Conservation (phyloP, 108 stramenopile species). For the Cyclotella atomus region DNA sequence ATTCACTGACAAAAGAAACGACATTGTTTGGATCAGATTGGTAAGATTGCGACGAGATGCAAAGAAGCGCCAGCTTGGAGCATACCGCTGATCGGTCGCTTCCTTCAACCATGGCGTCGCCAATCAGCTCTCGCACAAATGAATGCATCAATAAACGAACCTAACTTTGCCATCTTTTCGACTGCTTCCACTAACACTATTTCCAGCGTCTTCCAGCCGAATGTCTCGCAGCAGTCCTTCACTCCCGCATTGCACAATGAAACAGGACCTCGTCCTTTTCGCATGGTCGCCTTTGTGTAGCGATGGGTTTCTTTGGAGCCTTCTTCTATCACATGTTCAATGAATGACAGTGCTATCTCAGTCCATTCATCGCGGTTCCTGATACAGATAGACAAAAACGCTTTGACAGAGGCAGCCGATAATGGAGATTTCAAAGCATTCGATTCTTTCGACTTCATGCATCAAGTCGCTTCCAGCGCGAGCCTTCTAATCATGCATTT, state of each 20-base stretch:
- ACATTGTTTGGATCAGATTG: neutral
- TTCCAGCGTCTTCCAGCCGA: slow-evolving; percentile 5
- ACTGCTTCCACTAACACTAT: slow-evolving; percentile 4
- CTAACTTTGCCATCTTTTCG: slow-evolving; percentile 3
- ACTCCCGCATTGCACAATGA: neutral
- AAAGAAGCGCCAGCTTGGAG: neutral
- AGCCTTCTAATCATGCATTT: neutral
- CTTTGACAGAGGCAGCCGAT: slow-evolving; percentile 3
- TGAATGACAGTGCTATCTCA: neutral
- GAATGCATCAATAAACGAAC: neutral
- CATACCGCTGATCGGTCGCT: neutral
- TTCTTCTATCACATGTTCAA: neutral
- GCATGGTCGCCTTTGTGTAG: neutral
- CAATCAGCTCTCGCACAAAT: neutral
- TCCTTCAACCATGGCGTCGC: neutral
- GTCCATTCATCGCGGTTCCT: neutral
- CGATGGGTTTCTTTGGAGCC: neutral
- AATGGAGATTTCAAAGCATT: neutral
- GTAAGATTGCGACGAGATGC: neutral
- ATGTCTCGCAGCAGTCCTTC: slow-evolving; percentile 1
- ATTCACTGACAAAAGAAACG: neutral
- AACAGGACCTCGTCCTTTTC: neutral
- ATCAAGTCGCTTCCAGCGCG: neutral
- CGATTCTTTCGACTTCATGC: neutral
- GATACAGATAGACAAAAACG: slow-evolving; percentile 2